Percentiles rank a stretch among this genome's conserved stretches.
These are phyloP conservation scores for Mortierella sp. DNA, from an alignment of 371 early-diverging fungal genomes.

Conservation along the genomic window DNA sequence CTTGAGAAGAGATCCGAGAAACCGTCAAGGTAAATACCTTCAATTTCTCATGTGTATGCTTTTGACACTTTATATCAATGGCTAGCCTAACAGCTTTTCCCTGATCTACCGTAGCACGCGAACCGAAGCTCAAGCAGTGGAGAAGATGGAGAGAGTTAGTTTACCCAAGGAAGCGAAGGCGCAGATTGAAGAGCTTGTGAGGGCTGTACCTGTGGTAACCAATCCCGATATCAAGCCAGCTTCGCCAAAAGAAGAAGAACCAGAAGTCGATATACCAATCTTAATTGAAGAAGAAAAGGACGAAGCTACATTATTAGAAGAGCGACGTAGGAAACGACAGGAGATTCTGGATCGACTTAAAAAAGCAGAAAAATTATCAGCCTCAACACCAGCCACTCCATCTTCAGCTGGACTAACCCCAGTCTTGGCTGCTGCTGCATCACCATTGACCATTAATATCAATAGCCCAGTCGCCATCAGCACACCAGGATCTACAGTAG, in stretches of 20 bases:
- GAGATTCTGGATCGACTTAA: constrained; percentile 46
- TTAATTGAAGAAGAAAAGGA: constrained; percentile 52
- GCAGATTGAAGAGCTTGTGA: neutral
- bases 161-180: constrained; percentile 7
- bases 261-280: constrained; percentile 38
- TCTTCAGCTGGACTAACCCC: constrained; percentile 25
- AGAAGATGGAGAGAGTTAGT: neutral
- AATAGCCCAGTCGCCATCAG: constrained; percentile 31
- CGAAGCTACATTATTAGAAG: constrained; percentile 45
- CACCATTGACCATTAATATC: constrained; percentile 12
- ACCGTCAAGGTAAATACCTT: constrained; percentile 18
- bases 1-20: constrained; percentile 23
- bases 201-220: neutral
- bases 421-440: constrained; percentile 10
- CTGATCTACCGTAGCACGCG: constrained; percentile 14
- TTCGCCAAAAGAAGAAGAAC: constrained; percentile 24
- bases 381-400: constrained; percentile 23
- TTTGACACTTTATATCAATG: neutral
- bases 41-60: neutral
- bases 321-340: constrained; percentile 48
- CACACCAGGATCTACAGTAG: constrained; percentile 35
- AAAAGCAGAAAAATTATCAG: constrained; percentile 24
- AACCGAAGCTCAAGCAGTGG: neutral
- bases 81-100: neutral
- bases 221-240: constrained; percentile 10